Evolutionary conservation across 2,329 filamentous ascomycete genomes (phyloP).

Genomic region (Diaporthe helianthi): DNA sequence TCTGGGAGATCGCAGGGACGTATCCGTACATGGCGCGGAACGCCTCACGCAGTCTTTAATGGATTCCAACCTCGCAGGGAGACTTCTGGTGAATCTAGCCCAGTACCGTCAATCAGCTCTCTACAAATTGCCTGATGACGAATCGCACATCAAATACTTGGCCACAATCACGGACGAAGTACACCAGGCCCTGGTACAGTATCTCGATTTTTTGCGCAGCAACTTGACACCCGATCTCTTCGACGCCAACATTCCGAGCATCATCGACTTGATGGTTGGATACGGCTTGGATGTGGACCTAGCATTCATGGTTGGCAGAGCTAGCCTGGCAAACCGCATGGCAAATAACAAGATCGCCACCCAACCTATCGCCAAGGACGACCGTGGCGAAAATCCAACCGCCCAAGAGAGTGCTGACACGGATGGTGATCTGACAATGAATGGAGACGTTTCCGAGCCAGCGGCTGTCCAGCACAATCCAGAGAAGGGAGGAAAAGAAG

Average conservation of each 20-base stretch:
- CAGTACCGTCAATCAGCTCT: slow-evolving; percentile 90
- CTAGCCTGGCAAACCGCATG: slow-evolving; percentile 74
- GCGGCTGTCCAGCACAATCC: slow-evolving; percentile 10
- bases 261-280: slow-evolving; percentile 75
- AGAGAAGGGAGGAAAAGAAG: slow-evolving; percentile 36
- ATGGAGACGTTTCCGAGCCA: slow-evolving; percentile 37
- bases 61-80: slow-evolving; percentile 78
- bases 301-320: slow-evolving; percentile 84
- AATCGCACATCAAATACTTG: slow-evolving; percentile 86
- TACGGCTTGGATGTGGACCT: slow-evolving; percentile 82
- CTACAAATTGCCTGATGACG: slow-evolving; percentile 72
- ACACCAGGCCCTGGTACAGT: slow-evolving; percentile 84
- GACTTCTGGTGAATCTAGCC: slow-evolving; percentile 86
- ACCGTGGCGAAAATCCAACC: slow-evolving; percentile 41
- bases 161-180: slow-evolving; percentile 91
- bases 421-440: slow-evolving; percentile 63
- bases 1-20: slow-evolving; percentile 82
- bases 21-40: slow-evolving; percentile 75
- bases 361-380: slow-evolving; percentile 40
- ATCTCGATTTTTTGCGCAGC: slow-evolving; percentile 84
- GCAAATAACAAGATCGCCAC: slow-evolving; percentile 32
- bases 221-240: slow-evolving; percentile 81
- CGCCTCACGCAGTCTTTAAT: slow-evolving; percentile 81
- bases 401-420: slow-evolving; percentile 48
- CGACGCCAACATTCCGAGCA: slow-evolving; percentile 76